Conservation (phyloP, 495 filamentous ascomycete species). For the Podospora tetraspora region DNA sequence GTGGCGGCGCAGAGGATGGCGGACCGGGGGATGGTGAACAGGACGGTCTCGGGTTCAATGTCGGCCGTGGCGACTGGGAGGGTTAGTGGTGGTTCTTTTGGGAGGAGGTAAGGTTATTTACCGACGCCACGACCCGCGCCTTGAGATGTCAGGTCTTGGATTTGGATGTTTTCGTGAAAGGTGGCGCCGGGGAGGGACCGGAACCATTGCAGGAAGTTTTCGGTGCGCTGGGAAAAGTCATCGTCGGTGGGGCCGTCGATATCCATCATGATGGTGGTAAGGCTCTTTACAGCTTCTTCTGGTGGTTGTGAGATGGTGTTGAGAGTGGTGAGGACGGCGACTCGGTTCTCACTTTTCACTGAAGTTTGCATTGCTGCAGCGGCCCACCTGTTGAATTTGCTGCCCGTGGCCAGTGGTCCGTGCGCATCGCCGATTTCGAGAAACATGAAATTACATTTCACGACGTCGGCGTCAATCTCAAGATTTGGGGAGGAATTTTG, state of each 20-base stretch:
- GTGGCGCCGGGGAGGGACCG: conserved; percentile 38
- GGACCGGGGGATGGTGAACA: conserved; percentile 45
- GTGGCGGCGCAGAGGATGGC: conserved; percentile 42
- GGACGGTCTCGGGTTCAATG: conserved; percentile 39
- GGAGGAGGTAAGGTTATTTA: conserved; percentile 18
- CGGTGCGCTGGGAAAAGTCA: conserved; percentile 32
- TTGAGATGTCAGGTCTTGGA: conserved; percentile 37
- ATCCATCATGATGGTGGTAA: conserved; percentile 12
- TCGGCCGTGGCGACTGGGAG: conserved; percentile 39
- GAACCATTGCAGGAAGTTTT: conserved; percentile 43
- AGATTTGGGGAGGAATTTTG: not conserved
- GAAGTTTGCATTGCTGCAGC: not conserved
- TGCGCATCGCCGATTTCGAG: not conserved
- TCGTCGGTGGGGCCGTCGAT: conserved; percentile 14
- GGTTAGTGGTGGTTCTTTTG: not conserved
- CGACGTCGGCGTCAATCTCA: not conserved
- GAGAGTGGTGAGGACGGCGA: not conserved
- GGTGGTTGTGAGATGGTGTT: not conserved
- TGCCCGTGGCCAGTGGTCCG: not conserved
- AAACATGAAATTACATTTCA: not conserved
- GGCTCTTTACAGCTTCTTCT: not conserved
- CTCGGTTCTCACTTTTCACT: not conserved
- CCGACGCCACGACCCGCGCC: conserved; percentile 44
- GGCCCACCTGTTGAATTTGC: not conserved
- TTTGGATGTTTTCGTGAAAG: conserved; percentile 40